Evolutionary conservation across 495 filamentous ascomycete genomes (phyloP).

Genomic region (Hyaloscypha bicolor): DNA sequence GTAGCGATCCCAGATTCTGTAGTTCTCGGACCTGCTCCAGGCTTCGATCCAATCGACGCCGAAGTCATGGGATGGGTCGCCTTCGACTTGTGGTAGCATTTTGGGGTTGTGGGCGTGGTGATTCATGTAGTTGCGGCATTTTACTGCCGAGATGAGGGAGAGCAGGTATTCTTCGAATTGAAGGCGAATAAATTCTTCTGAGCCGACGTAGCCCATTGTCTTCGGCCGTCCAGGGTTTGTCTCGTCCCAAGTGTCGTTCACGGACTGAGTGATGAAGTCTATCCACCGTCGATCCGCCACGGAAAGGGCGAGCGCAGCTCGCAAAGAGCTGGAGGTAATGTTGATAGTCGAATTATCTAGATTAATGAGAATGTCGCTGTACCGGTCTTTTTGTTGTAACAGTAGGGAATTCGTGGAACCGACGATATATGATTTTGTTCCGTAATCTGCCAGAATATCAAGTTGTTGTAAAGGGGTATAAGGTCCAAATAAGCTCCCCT

Average conservation of each 20-base stretch:
- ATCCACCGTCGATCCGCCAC: conserved; percentile 94
- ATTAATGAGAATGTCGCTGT: conserved; percentile 96
- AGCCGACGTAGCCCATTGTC: conserved; percentile 92
- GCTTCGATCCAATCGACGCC: conserved; percentile 71
- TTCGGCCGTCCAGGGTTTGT: conserved; percentile 84
- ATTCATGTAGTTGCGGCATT: conserved; percentile 81
- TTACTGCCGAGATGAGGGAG: conserved; percentile 82
- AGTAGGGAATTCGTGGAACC: conserved; percentile 95
- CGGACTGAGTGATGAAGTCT: conserved; percentile 88
- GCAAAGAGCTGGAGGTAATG: conserved; percentile 78
- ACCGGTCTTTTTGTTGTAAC: conserved; percentile 92
- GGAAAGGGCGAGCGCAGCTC: conserved; percentile 76
- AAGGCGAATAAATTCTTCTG: conserved; percentile 95
- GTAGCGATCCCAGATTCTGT: conserved; percentile 71
- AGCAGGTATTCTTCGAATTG: conserved; percentile 98
- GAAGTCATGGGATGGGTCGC: conserved; percentile 85
- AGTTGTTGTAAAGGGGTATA: conserved; percentile 97
- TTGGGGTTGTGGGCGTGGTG: conserved; percentile 60
- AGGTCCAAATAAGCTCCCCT: conserved; percentile 94
- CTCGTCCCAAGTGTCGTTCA: conserved; percentile 97
- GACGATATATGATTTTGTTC: conserved; percentile 96
- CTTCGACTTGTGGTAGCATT: conserved; percentile 69
- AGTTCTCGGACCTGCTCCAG: conserved; percentile 88
- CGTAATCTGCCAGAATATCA: conserved; percentile 89
- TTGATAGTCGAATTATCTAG: conserved; percentile 88